phyloP scores from a whole-genome alignment of 352 stramenopile species.

The Globisporangium echinulatum region DNA sequence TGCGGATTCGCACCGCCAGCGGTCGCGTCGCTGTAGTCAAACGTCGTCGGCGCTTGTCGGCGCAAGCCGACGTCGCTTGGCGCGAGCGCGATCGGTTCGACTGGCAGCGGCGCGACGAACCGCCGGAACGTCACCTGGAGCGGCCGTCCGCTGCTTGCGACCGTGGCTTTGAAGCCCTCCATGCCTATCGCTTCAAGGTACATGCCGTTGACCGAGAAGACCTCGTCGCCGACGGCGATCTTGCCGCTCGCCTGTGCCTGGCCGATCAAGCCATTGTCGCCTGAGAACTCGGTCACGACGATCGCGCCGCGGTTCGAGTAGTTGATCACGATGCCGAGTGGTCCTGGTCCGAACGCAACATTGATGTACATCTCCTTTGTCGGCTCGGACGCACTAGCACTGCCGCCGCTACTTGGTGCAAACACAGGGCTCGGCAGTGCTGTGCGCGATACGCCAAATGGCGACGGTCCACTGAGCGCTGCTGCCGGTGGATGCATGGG shows the following conservation, averaged over 20 bases:
- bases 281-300: conserved; percentile 77
- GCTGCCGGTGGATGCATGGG: background rate
- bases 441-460: background rate
- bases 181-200: conserved; percentile 64
- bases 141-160: conserved; percentile 53
- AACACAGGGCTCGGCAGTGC: background rate
- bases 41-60: conserved; percentile 4
- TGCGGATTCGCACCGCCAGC: background rate
- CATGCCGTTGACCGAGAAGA: conserved; percentile 72
- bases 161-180: conserved; percentile 71
- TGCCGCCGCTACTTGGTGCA: background rate
- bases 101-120: conserved; percentile 4
- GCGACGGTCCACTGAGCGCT: background rate
- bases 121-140: conserved; percentile 69
- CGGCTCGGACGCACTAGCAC: background rate
- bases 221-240: conserved; percentile 64
- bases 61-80: background rate
- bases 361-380: conserved; percentile 37
- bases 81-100: no score
- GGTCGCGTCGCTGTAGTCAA: conserved; percentile 5
- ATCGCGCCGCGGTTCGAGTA: conserved; percentile 67
- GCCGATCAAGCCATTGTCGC: conserved; percentile 56
- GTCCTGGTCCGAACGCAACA: conserved; percentile 63
- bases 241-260: conserved; percentile 71
- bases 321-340: conserved; percentile 81